Conservation (phyloP, 495 filamentous ascomycete genomes). For the Penicillium crystallinum region DNA sequence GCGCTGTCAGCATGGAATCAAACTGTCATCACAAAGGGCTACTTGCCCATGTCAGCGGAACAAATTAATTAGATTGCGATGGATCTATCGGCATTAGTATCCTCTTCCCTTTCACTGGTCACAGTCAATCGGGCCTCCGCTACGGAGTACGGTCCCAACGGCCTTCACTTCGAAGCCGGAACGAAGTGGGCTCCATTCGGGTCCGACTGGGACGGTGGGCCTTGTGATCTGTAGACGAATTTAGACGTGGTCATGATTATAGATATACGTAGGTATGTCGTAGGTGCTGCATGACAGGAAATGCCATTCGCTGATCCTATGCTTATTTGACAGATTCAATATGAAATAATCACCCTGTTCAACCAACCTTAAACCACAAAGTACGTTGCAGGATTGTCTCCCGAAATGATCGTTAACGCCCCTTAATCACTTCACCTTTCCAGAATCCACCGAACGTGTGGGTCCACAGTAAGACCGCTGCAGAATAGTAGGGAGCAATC, state of each 20-base stretch:
- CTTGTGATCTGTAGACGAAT: background rate
- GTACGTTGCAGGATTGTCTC: too few relatives aligned
- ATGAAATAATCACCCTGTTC: background rate
- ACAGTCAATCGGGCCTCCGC: constrained; percentile 12
- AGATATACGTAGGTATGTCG: background rate
- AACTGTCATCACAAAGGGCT: background rate
- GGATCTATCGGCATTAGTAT: background rate
- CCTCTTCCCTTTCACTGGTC: background rate
- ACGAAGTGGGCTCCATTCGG: constrained; percentile 13
- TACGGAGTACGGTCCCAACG: constrained; percentile 18
- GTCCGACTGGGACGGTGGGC: constrained; percentile 13
- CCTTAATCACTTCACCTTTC: background rate
- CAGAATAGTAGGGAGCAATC: background rate
- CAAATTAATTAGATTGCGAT: background rate
- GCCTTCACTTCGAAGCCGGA: constrained; percentile 7
- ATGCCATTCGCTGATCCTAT: background rate
- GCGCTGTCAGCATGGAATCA: too few relatives aligned
- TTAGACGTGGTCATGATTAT: background rate
- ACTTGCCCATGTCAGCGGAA: background rate
- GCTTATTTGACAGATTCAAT: background rate
- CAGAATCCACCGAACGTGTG: background rate
- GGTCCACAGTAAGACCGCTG: background rate
- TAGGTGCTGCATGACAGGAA: background rate
- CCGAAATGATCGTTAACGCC: background rate
- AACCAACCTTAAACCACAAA: background rate